These are phyloP conservation scores for Xylaria flabelliformis DNA, from an alignment of 495 filamentous ascomycete genomes.

Conservation along the genomic window DNA sequence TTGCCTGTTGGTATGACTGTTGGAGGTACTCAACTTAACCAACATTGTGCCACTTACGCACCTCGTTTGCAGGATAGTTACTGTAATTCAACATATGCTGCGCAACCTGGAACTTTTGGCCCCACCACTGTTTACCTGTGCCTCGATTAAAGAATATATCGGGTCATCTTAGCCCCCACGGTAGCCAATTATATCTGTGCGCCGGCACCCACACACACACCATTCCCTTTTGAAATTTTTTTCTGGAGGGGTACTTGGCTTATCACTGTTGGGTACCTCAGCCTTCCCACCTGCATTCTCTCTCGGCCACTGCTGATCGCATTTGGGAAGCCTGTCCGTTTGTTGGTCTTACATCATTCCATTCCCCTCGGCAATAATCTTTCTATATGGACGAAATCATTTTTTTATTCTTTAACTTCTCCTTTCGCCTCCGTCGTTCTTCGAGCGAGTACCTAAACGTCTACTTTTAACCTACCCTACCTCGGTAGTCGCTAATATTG, in stretches of 20 bases:
- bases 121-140: background rate
- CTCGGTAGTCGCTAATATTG: background rate
- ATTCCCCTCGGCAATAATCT: slow-evolving; percentile 4
- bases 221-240: background rate
- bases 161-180: background rate
- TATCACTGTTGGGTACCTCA: slow-evolving; percentile 6
- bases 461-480: background rate
- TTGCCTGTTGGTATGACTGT: background rate
- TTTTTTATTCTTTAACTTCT: background rate
- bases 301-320: slow-evolving; percentile 2
- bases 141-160: slow-evolving; percentile 9
- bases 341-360: slow-evolving; percentile 26
- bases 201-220: background rate
- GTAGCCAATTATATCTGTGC: slow-evolving; percentile 2
- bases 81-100: background rate
- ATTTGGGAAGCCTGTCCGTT: slow-evolving; percentile 11
- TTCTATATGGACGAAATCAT: background rate
- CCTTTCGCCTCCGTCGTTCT: background rate
- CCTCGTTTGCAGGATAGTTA: background rate
- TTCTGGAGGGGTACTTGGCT: background rate
- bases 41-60: background rate
- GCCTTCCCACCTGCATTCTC: slow-evolving; percentile 20
- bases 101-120: too few relatives aligned
- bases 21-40: background rate
- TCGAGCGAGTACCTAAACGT: background rate